A percentile compares a stretch with the other conserved stretches of the same genome.
These are phyloP conservation scores for Pleurotus salmoneostramineus DNA, from an alignment of 768 basidiomycete species.

Conservation along the genomic window DNA sequence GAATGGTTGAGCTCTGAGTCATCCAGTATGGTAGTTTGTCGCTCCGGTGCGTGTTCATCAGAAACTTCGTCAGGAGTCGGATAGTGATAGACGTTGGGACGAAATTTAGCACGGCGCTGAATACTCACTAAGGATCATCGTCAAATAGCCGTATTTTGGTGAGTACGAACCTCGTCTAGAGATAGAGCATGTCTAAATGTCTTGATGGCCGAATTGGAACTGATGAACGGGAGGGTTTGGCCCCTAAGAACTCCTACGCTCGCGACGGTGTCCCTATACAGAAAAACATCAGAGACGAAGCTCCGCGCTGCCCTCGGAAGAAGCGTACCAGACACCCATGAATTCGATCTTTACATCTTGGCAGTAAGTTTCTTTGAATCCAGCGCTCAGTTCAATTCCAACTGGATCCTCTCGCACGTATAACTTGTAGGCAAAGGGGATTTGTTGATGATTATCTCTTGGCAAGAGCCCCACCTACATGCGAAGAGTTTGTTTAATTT, in stretches of 20 bases:
- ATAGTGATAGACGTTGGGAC: conserved; percentile 60
- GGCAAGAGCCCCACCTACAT: conserved; percentile 69
- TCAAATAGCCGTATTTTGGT: not conserved
- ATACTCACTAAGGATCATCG: not conserved
- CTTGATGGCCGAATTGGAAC: conserved; percentile 57
- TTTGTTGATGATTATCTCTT: conserved; percentile 61
- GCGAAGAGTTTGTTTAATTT: not conserved
- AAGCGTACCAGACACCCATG: conserved; percentile 70
- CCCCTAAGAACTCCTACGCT: conserved; percentile 67
- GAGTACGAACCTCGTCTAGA: conserved; percentile 59
- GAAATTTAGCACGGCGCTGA: conserved; percentile 64
- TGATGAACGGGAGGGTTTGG: conserved; percentile 63
- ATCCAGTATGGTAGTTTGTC: conserved; percentile 13
- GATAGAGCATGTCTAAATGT: conserved; percentile 76
- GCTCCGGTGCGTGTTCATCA: conserved; percentile 23
- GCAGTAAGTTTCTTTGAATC: conserved; percentile 74
- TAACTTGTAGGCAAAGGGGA: conserved; percentile 72
- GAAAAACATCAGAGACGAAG: not conserved
- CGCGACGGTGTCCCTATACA: conserved; percentile 72
- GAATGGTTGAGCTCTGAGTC: not conserved
- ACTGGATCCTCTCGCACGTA: conserved; percentile 50
- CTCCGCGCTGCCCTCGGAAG: not conserved
- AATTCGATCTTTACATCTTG: conserved; percentile 70
- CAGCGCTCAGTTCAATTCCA: conserved; percentile 44
- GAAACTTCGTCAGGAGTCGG: conserved; percentile 22